These are phyloP conservation scores for Liriodendron chinense DNA, from an alignment of 164 flowering plant species.

Conservation along the genomic window DNA sequence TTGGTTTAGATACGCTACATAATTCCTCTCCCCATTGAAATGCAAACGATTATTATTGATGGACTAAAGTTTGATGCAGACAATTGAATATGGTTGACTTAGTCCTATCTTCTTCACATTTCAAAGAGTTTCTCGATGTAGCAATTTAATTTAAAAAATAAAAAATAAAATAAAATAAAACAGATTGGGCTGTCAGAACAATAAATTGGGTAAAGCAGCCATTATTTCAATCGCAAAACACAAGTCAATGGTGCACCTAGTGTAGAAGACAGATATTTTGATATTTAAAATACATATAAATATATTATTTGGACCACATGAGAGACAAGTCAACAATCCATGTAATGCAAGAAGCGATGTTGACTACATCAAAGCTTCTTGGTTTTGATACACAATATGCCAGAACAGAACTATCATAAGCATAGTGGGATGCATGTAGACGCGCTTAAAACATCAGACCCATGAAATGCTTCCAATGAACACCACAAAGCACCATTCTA, in stretches of 20 bases:
- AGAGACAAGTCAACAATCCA: background rate
- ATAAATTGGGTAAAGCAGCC: no score
- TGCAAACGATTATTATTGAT: no score
- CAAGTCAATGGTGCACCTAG: background rate
- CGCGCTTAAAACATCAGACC: background rate
- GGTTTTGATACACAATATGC: background rate
- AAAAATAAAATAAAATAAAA: no score
- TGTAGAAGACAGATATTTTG: background rate
- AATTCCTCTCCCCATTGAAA: background rate
- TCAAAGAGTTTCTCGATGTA: no score
- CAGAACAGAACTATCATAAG: conserved; percentile 1
- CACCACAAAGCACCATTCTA: background rate
- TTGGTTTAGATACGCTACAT: background rate
- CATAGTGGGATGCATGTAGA: background rate
- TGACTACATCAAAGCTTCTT: background rate
- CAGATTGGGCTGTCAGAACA: no score
- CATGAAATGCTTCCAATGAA: background rate
- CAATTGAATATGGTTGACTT: no score
- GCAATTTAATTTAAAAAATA: no score
- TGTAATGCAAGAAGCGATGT: no score
- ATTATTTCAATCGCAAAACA: no score
- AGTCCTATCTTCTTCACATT: no score
- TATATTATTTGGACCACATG: background rate
- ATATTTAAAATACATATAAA: no score
- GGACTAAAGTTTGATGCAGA: no score